Base-by-base conservation (phyloP, 73 alveolate genomes). In the Paramecium caudatum region DNA sequence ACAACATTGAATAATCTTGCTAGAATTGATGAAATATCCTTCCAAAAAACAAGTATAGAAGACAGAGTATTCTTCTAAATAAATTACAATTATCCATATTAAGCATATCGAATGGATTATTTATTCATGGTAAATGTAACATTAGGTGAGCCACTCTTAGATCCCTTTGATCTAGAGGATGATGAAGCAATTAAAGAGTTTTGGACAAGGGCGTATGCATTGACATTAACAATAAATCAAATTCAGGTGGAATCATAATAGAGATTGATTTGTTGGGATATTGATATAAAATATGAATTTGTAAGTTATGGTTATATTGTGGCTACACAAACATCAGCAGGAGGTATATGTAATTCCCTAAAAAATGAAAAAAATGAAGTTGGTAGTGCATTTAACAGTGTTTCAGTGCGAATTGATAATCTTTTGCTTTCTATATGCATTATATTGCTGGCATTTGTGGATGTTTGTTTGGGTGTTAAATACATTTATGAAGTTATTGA, bases 401-500 rank as follows among this genome's bases (percentile, higher is more conserved):
- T 15, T 41, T 32, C 43, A 13, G 7, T 43, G 12, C 19, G 45
- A 45, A 27, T 37, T 15, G 88, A 74, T 39, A 21, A 45, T 41
- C n/a, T 23, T 4, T n/a, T 74, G 3, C 32, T 74, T 17, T 74
- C 36, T 19, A 34, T 74, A 6, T 6, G 43, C 16, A 43, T 74
- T 4, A 16, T 74, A 41, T 5, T 74, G 13, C 43, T 74, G 12
- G 39, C 88, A 37, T 74, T 74, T 1, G 4, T 45, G 17, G 69
- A 74, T 16, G 12, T 74, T 8, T 12, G 43, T 27, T 45, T 74
- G 15, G 88, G 88, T 39, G 39, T 43, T 13, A 74, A 74, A 41
- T 74, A 74, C 12, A 74, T 74, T 1, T 74, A 41, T 74, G 88
- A 74, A 45, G 88, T 74, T 12, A 74, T 74, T 41, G 62, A 74